Evolutionary conservation across 2,329 filamentous ascomycete genomes (phyloP).

Genomic region (Aspergillus niger): DNA sequence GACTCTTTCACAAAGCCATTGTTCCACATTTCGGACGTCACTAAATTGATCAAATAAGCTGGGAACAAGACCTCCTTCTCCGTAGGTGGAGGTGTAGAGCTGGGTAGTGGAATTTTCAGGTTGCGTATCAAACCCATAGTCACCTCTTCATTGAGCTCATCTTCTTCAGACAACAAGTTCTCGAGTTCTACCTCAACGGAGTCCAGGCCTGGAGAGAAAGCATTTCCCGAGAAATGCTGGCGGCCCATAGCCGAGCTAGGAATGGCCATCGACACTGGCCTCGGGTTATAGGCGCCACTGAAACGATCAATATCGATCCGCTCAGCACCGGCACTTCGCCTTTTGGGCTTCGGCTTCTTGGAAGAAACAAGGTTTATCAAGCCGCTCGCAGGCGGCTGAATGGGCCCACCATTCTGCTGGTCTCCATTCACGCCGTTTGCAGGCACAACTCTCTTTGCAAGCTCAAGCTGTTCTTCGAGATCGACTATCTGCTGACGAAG

Average conservation of each 20-base stretch:
- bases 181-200: slow-evolving; percentile 95
- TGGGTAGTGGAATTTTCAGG: slow-evolving; percentile 90
- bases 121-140: slow-evolving; percentile 95
- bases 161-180: slow-evolving; percentile 89
- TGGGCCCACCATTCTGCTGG: slow-evolving; percentile 62
- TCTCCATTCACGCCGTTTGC: slow-evolving; percentile 65
- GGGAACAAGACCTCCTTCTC: slow-evolving; percentile 99
- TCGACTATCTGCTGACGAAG: slow-evolving; percentile 86
- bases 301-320: slow-evolving; percentile 84
- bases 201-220: slow-evolving; percentile 78
- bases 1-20: slow-evolving; percentile 99
- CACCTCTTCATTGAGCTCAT: slow-evolving; percentile 94
- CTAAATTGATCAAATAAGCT: slow-evolving; percentile 96
- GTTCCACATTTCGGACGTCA: slow-evolving; percentile 99
- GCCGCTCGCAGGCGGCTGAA: slow-evolving; percentile 64
- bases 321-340: slow-evolving; percentile 86
- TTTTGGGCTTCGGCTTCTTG: slow-evolving; percentile 83
- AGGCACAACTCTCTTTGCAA: slow-evolving; percentile 76
- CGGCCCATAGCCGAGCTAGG: slow-evolving; percentile 56
- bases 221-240: slow-evolving; percentile 71
- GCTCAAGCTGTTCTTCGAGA: slow-evolving; percentile 87
- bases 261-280: slow-evolving; percentile 94
- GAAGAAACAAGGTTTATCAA: slow-evolving; percentile 96
- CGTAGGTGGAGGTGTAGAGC: slow-evolving; percentile 82
- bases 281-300: slow-evolving; percentile 88